Conservation (phyloP, 371 early-diverging fungal species). For the Scutellospora calospora region DNA sequence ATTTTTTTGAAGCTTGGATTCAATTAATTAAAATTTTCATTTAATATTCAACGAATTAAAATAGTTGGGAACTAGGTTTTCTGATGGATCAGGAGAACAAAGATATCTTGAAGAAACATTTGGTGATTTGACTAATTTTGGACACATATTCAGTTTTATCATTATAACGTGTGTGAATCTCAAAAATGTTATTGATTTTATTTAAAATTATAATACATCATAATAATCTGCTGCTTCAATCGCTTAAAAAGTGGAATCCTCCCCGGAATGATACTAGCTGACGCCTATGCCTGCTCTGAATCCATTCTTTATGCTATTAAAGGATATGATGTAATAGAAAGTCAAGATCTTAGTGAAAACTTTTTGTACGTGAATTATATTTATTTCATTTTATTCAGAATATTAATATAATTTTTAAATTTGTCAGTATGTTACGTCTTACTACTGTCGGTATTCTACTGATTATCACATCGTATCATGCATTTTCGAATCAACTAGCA, state of each 20-base stretch:
- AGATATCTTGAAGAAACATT: not conserved
- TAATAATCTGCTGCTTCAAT: no score
- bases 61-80: not conserved
- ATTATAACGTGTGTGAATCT: not conserved
- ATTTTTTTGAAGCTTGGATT: no score
- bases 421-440: not conserved
- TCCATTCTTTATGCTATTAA: no score
- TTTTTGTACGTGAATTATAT: not conserved
- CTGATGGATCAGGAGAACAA: not conserved
- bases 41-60: no score
- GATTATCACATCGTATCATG: not conserved
- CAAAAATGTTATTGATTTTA: no score
- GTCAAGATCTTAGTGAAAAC: no score
- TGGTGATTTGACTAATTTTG: not conserved
- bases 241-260: no score
- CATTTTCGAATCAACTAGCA: not conserved
- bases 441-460: not conserved
- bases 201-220: no score
- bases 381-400: not conserved
- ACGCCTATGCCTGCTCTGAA: no score
- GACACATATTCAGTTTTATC: conserved; percentile 31
- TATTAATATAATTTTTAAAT: no score
- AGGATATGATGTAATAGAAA: not conserved
- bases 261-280: no score
- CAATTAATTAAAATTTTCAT: no score